Percentiles rank a stretch among this genome's conserved stretches.
Evolutionary conservation across 1,284 basidiomycete genomes (phyloP).

Genomic region (Naganishia albida): DNA sequence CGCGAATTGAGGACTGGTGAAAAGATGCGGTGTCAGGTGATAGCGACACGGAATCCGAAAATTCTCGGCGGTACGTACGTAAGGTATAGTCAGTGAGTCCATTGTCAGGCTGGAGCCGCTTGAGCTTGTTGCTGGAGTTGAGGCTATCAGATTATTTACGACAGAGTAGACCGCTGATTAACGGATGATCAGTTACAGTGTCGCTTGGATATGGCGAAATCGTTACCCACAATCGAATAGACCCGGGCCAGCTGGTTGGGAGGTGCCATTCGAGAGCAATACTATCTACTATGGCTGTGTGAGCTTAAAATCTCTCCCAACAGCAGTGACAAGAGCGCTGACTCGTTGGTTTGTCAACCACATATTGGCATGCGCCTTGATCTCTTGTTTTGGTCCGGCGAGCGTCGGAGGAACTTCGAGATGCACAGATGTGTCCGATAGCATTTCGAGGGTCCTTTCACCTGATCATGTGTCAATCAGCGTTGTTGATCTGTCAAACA

Average conservation of each 20-base stretch:
- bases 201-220: no score
- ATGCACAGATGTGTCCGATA: neutral
- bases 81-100: conserved; percentile 16
- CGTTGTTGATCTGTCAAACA: neutral
- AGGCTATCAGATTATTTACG: neutral
- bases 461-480: neutral
- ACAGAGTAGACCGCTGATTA: conserved; percentile 10
- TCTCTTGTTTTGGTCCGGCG: conserved; percentile 9
- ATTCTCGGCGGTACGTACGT: neutral
- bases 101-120: neutral
- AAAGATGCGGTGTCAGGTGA: neutral
- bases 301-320: neutral
- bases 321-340: neutral
- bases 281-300: neutral
- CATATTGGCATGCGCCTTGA: conserved; percentile 1
- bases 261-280: neutral
- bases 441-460: conserved; percentile 6
- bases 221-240: conserved; percentile 1
- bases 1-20: conserved; percentile 3
- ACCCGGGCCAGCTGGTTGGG: neutral
- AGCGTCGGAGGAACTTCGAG: conserved; percentile 13
- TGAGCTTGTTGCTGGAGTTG: neutral
- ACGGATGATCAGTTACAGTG: no score
- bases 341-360: conserved; percentile 24
- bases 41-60: no score